These are phyloP conservation scores for Thelonectria discophora DNA, from an alignment of 2,329 filamentous ascomycete genomes.

Conservation along the genomic window DNA sequence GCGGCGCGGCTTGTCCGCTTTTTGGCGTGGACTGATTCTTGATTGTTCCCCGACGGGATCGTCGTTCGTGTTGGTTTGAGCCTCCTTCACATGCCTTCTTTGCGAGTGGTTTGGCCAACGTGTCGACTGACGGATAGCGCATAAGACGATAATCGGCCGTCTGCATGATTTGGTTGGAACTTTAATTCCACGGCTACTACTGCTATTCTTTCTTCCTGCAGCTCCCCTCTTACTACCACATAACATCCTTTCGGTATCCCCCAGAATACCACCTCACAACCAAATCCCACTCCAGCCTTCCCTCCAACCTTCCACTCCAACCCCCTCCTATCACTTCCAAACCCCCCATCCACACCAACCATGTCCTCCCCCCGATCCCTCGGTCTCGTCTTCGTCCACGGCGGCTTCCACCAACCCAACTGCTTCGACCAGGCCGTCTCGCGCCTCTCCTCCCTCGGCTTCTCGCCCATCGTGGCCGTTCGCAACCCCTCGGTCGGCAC, in stretches of 20 bases:
- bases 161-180: not conserved
- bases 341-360: not conserved
- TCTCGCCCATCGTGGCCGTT: conserved; percentile 12
- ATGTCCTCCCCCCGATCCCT: not conserved
- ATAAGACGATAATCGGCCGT: not conserved
- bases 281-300: not conserved
- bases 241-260: not conserved
- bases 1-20: not conserved
- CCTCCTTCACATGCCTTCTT: not conserved
- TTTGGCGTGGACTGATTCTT: not conserved
- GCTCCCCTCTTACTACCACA: too few species aligned
- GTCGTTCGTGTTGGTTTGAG: not conserved
- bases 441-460: conserved; percentile 3
- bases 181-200: too few species aligned
- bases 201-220: too few species aligned
- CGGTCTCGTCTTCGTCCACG: conserved; percentile 8
- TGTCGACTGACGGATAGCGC: not conserved
- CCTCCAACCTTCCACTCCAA: not conserved
- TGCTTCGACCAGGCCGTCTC: conserved; percentile 3
- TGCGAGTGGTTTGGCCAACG: too few species aligned
- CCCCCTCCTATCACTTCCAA: too few species aligned
- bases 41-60: too few species aligned
- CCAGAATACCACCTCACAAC: not conserved
- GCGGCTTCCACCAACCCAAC: conserved; percentile 5
- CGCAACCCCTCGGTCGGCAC: conserved; percentile 1